These are phyloP conservation scores for Huntiella savannae DNA, from an alignment of 2,329 filamentous ascomycete species.

Conservation along the genomic window DNA sequence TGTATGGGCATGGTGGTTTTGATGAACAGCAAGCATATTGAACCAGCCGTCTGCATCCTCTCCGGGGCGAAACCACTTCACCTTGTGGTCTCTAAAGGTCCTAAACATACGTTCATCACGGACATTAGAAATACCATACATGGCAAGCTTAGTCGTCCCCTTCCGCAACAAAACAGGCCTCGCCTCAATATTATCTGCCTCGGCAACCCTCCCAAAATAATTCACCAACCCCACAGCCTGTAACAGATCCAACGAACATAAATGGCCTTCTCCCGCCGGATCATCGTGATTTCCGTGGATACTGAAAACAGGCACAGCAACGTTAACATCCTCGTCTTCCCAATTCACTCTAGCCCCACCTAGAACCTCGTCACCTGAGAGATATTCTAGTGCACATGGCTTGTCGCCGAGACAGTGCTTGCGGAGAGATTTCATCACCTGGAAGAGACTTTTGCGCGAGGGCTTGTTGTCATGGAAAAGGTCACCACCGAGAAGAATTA, in stretches of 20 bases:
- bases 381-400: constrained; percentile 82
- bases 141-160: constrained; percentile 72
- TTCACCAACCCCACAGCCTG: constrained; percentile 85
- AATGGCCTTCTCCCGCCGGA: constrained; percentile 86
- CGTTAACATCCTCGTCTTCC: constrained; percentile 90
- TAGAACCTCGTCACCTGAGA: constrained; percentile 81
- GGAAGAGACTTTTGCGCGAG: constrained; percentile 84
- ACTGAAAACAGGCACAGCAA: constrained; percentile 91
- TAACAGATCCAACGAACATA: constrained; percentile 75
- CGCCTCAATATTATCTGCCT: constrained; percentile 82
- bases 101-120: constrained; percentile 87
- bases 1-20: constrained; percentile 86
- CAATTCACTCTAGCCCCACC: constrained; percentile 90
- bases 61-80: constrained; percentile 69
- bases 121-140: constrained; percentile 91
- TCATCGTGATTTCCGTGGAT: constrained; percentile 98
- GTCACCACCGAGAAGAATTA: constrained; percentile 88
- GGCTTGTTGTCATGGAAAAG: constrained; percentile 98
- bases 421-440: constrained; percentile 86
- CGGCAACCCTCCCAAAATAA: constrained; percentile 82
- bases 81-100: constrained; percentile 80
- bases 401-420: constrained; percentile 92
- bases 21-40: constrained; percentile 85
- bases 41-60: constrained; percentile 82
- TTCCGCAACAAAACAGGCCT: constrained; percentile 90